phyloP scores from a whole-genome alignment of 116 monocot species.

The Iris pallida region DNA sequence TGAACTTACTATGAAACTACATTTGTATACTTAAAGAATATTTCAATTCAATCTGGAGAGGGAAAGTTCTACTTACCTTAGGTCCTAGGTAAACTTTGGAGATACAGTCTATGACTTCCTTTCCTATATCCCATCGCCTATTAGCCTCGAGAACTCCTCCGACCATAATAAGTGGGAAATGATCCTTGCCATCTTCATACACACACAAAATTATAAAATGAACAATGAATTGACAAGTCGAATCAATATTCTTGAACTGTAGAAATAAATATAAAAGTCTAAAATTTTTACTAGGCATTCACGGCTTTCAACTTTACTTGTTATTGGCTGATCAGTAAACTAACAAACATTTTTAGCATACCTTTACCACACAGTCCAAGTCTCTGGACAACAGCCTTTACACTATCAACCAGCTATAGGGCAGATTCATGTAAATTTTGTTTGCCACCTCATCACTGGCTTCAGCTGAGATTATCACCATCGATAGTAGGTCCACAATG shows the following conservation, averaged over 20 bases:
- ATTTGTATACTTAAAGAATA: no score
- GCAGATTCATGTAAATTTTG: conserved; percentile 68
- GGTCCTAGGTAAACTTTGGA: conserved; percentile 68
- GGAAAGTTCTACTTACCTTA: conserved; percentile 41
- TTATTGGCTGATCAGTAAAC: no score
- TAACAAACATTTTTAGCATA: no score
- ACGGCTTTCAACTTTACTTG: no score
- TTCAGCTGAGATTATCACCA: conserved; percentile 73
- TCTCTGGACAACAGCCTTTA: conserved; percentile 73
- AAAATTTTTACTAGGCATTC: no score
- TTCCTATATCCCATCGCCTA: conserved; percentile 82
- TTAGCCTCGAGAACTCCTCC: conserved; percentile 88
- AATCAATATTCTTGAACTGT: background rate
- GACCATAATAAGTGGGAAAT: conserved; percentile 93
- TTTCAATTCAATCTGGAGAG: no score
- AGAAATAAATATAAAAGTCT: no score
- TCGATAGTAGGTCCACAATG: conserved; percentile 70
- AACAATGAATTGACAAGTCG: background rate
- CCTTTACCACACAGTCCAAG: conserved; percentile 35
- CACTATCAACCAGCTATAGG: conserved; percentile 56
- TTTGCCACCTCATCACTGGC: conserved; percentile 77
- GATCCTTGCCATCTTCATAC: conserved; percentile 42
- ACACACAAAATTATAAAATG: background rate
- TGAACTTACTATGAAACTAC: no score
- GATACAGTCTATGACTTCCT: conserved; percentile 67